Evolutionary conservation across 257 asterid genomes (phyloP).

Genomic region (Eucommia ulmoides): DNA sequence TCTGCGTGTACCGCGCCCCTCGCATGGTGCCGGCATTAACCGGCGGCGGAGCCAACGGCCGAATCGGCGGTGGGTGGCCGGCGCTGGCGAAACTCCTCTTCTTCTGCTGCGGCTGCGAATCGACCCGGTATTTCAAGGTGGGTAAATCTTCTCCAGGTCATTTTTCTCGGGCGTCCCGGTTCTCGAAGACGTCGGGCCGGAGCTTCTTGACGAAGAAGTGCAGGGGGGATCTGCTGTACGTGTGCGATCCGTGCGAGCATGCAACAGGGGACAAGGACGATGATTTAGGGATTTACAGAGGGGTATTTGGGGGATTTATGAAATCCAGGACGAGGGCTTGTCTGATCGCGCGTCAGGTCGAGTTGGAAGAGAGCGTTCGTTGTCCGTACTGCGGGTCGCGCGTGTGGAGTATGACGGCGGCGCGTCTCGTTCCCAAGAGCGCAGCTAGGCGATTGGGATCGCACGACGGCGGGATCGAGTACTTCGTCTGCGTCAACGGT

Average conservation of each 20-base stretch:
- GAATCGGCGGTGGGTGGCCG: conserved; percentile 60
- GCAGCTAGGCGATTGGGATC: conserved; percentile 69
- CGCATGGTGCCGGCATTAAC: conserved; percentile 31
- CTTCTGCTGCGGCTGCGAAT: conserved; percentile 68
- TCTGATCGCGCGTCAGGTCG: conserved; percentile 36
- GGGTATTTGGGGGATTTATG: conserved; percentile 56
- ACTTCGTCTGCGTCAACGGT: conserved; percentile 74
- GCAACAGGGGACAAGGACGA: conserved; percentile 14
- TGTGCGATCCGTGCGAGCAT: conserved; percentile 92
- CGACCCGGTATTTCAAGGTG: conserved; percentile 34
- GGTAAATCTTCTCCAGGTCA: conserved; percentile 34
- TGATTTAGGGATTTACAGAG: conserved; percentile 60
- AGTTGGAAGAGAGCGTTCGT: conserved; percentile 34
- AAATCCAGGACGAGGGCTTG: conserved; percentile 60
- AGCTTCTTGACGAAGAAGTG: conserved; percentile 52
- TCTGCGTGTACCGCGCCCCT: conserved; percentile 57
- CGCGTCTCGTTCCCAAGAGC: conserved; percentile 48
- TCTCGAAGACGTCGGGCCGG: conserved; percentile 79
- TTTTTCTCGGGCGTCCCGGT: conserved; percentile 45
- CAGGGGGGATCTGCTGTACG: conserved; percentile 51
- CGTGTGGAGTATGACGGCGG: conserved; percentile 87
- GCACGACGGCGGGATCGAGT: conserved; percentile 52
- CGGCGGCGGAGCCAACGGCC: conserved; percentile 20
- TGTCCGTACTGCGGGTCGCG: conserved; percentile 79
- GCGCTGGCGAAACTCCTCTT: conserved; percentile 65